A percentile compares a stretch with the other conserved stretches of the same genome.
phyloP scores from a whole-genome alignment of 345 rosid genomes.

The Dipteronia dyeriana region DNA sequence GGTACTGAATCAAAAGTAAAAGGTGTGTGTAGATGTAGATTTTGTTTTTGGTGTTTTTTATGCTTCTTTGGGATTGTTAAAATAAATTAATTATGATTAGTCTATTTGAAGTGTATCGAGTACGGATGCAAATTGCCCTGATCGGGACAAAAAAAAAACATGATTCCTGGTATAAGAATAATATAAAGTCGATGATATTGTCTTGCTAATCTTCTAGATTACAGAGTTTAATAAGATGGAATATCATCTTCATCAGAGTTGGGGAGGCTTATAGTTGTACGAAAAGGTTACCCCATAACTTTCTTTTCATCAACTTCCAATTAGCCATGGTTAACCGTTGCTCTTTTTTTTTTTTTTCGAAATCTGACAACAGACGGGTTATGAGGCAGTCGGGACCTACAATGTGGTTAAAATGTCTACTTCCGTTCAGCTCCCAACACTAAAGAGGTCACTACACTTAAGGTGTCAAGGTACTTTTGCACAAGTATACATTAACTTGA shows the following conservation, averaged over 20 bases:
- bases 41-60: background rate
- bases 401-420: too few species aligned
- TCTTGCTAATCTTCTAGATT: slow-evolving; percentile 16
- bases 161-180: slow-evolving; percentile 7
- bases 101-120: background rate
- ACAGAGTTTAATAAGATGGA: slow-evolving; percentile 15
- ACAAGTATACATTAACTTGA: background rate
- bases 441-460: too few species aligned
- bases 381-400: too few species aligned
- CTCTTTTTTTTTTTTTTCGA: too few species aligned
- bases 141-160: background rate
- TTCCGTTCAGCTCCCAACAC: too few species aligned
- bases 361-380: too few species aligned
- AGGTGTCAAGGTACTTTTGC: background rate
- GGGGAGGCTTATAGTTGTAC: background rate
- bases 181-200: slow-evolving; percentile 25
- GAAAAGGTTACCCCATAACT: background rate
- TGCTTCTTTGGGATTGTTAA: slow-evolving; percentile 18
- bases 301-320: background rate
- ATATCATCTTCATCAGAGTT: slow-evolving; percentile 10
- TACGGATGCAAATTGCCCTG: background rate
- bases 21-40: slow-evolving; percentile 26
- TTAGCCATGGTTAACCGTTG: background rate
- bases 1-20: slow-evolving; percentile 48
- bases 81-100: background rate